Base-by-base conservation (phyloP, 306 rosid genomes). In the Alnus glutinosa region DNA sequence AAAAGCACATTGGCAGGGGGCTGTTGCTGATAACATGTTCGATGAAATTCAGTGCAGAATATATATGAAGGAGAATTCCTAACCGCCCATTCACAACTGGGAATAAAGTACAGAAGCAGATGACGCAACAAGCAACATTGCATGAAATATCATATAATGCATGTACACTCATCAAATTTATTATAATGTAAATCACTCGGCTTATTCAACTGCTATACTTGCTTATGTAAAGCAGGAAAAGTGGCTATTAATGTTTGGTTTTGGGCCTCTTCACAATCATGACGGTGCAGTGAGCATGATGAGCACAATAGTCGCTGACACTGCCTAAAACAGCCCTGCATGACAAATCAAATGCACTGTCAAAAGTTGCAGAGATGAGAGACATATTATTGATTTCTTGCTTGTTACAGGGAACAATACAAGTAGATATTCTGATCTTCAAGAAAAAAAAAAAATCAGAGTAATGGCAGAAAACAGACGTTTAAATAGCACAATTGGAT, bases 241-340 rank as follows among this genome's bases (percentile, higher is more conserved):
- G 44, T 39, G 49, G 71, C 66, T 80, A 69, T 8, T 58, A 88
- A 73, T 81, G 89, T 71, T 88, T 78, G 69, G 7, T 15, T 85
- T 90, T 89, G n/a, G 97, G 97, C 88, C 47, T 89, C 92, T 92
- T 92, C 85, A 94, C 96, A 7, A 92, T 89, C 89, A 89, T 89
- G 74, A 94, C 88, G 4, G 89, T 81, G 89, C 94, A 90, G 79
- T 83, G 88, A 76, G 97, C 98, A 77, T 90, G 92, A 80, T 88
- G 94, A 51, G 91, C 82, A 84, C 97, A 94, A 10, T 90, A 90
- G 83, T 92, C 98, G 86, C 98, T 94, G 19, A 92, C 94, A 73
- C 97, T 92, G 2, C 93, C 96, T 10, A 94, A 78, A 46, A 90
- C 85, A 19, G 91, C 96, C 88, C 98, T 89, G 97, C 90, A 80